Conservation (phyloP, 345 rosid species). For the Laguncularia racemosa region DNA sequence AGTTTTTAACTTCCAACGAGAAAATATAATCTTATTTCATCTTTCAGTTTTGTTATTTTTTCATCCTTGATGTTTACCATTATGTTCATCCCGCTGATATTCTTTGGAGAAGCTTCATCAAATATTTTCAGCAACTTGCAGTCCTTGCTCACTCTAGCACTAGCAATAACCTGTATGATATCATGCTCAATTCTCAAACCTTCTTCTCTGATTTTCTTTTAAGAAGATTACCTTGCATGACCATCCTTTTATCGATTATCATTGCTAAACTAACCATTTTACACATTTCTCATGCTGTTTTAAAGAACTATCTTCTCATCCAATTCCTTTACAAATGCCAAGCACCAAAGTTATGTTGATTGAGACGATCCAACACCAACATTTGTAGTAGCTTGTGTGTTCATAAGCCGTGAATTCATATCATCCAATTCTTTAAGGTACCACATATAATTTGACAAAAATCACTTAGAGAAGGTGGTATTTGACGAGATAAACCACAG, state of each 20-base stretch:
- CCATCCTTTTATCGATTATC: conserved; percentile 57
- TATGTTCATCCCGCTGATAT: conserved; percentile 49
- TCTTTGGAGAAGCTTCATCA: conserved; percentile 74
- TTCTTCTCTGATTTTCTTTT: conserved; percentile 77
- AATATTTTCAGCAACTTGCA: conserved; percentile 44
- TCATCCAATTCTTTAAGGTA: too few species aligned
- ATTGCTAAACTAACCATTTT: too few species aligned
- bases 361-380: too few species aligned
- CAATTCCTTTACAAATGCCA: too few species aligned
- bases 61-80: conserved; percentile 60
- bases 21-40: conserved; percentile 76
- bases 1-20: conserved; percentile 82
- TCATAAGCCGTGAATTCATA: too few species aligned
- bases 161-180: conserved; percentile 61
- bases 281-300: too few species aligned
- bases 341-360: too few species aligned
- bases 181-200: conserved; percentile 67
- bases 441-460: too few species aligned
- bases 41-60: conserved; percentile 66
- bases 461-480: too few species aligned
- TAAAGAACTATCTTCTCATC: too few species aligned
- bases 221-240: conserved; percentile 71
- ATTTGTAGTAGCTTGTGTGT: too few species aligned
- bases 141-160: conserved; percentile 37
- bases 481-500: too few species aligned